Conservation (phyloP, 331 rosid species). For the Cucumis variabilis region DNA sequence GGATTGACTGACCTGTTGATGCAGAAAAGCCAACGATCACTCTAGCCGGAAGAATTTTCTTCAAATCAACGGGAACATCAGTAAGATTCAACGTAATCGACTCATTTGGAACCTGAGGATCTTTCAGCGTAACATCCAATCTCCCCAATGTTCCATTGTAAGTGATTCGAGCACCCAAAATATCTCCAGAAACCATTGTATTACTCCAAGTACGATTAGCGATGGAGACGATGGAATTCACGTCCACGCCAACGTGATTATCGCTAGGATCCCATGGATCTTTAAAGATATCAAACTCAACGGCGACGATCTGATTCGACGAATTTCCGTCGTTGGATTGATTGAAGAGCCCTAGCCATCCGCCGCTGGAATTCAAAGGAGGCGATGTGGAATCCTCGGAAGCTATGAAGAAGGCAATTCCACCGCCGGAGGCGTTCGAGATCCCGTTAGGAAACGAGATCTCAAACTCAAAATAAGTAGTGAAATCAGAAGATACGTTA, state of each 20-base stretch:
- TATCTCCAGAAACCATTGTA: constrained; percentile 18
- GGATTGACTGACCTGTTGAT: constrained; percentile 23
- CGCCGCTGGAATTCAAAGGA: constrained; percentile 22
- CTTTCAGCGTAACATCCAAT: constrained; percentile 19
- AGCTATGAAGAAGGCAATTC: constrained; percentile 36
- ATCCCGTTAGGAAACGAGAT: not conserved
- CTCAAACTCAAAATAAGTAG: constrained; percentile 20
- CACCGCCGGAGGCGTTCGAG: not conserved
- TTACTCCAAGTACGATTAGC: constrained; percentile 22
- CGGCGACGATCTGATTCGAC: constrained; percentile 30
- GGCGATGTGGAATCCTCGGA: not conserved
- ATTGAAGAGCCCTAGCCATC: constrained; percentile 32
- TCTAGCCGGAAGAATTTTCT: constrained; percentile 11
- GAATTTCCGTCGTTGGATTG: not conserved
- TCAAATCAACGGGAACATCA: constrained; percentile 26
- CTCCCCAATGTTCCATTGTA: constrained; percentile 21
- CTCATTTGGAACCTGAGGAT: constrained; percentile 33
- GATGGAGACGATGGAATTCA: constrained; percentile 25
- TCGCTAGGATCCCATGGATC: constrained; percentile 23
- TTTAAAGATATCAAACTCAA: constrained; percentile 33
- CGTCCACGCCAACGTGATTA: constrained; percentile 31
- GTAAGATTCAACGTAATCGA: constrained; percentile 19
- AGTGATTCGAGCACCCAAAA: constrained; percentile 27
- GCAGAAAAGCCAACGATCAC: constrained; percentile 38
- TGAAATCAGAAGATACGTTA: constrained; percentile 5